phyloP scores from a whole-genome alignment of 1,139 yeast genomes.

The Hyphopichia fennica region DNA sequence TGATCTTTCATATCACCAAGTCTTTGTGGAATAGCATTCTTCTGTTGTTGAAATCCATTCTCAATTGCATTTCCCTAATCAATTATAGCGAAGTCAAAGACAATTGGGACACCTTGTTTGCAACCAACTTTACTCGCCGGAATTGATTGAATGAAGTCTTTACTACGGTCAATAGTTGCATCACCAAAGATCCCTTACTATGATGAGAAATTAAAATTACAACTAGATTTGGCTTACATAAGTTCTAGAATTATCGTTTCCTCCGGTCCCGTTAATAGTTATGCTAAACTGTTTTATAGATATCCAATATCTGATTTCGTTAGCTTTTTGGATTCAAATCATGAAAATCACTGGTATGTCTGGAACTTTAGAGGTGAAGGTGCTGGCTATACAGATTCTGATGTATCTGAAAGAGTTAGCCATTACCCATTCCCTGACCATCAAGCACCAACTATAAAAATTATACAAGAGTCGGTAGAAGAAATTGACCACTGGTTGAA shows the following conservation, averaged over 20 bases:
- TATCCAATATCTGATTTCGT: constrained; percentile 55
- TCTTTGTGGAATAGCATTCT: too few species aligned
- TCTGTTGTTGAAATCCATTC: background rate
- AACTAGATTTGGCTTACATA: constrained; percentile 65
- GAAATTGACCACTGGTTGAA: constrained; percentile 47
- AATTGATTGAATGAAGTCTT: constrained; percentile 10
- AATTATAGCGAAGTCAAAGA: background rate
- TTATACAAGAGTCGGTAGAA: constrained; percentile 44
- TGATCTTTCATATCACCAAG: too few species aligned
- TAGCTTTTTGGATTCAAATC: constrained; percentile 46
- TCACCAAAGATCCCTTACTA: constrained; percentile 26
- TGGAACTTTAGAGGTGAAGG: constrained; percentile 72
- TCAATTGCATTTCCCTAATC: background rate
- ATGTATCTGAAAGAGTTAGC: constrained; percentile 27
- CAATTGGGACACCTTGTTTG: background rate
- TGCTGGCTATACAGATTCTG: constrained; percentile 47
- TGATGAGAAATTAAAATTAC: constrained; percentile 19
- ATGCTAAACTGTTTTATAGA: constrained; percentile 50
- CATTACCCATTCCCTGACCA: constrained; percentile 74
- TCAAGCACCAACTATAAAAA: constrained; percentile 64
- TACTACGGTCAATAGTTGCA: constrained; percentile 20
- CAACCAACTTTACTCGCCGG: background rate
- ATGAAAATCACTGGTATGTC: constrained; percentile 64
- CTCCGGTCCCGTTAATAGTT: constrained; percentile 64
- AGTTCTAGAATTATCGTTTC: constrained; percentile 63